A percentile compares a stretch with the other conserved stretches of the same genome.
Evolutionary conservation across 1,139 yeast species (phyloP).

Genomic region (Debaryomyces nepalensis): DNA sequence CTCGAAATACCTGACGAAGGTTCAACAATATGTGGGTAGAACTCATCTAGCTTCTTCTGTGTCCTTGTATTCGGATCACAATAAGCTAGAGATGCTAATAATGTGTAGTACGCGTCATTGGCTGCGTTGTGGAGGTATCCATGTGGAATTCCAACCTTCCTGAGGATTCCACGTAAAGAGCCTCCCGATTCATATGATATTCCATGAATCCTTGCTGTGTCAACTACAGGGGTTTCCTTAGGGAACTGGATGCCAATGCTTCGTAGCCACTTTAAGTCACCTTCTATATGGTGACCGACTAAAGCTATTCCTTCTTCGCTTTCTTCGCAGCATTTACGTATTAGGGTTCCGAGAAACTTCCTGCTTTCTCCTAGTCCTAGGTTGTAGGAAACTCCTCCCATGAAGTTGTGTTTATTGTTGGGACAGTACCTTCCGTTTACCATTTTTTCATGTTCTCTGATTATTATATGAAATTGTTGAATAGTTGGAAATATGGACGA

Average conservation of each 20-base stretch:
- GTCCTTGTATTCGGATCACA: constrained; percentile 52
- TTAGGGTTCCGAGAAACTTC: constrained; percentile 43
- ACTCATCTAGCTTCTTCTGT: constrained; percentile 24
- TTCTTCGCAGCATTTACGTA: constrained; percentile 43
- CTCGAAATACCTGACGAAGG: neutral
- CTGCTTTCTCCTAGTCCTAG: constrained; percentile 41
- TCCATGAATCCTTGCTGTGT: constrained; percentile 57
- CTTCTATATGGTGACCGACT: constrained; percentile 71
- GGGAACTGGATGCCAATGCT: constrained; percentile 54
- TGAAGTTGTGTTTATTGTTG: constrained; percentile 60
- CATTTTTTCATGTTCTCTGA: constrained; percentile 50
- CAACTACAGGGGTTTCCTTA: constrained; percentile 38
- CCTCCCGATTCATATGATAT: constrained; percentile 49
- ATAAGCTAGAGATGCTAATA: constrained; percentile 56
- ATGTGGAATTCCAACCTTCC: constrained; percentile 62
- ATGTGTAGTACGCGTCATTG: constrained; percentile 78
- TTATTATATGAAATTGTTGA: constrained; percentile 59
- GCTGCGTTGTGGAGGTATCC: constrained; percentile 79
- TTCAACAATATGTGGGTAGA: constrained; percentile 8
- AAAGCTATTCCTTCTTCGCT: constrained; percentile 34
- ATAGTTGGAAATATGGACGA: constrained; percentile 50
- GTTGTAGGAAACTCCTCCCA: constrained; percentile 60
- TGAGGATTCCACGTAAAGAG: constrained; percentile 56
- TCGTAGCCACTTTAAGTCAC: constrained; percentile 62
- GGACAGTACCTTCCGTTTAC: constrained; percentile 65